Conservation (phyloP, 2,329 filamentous ascomycete species). For the Elsinoe batatas region DNA sequence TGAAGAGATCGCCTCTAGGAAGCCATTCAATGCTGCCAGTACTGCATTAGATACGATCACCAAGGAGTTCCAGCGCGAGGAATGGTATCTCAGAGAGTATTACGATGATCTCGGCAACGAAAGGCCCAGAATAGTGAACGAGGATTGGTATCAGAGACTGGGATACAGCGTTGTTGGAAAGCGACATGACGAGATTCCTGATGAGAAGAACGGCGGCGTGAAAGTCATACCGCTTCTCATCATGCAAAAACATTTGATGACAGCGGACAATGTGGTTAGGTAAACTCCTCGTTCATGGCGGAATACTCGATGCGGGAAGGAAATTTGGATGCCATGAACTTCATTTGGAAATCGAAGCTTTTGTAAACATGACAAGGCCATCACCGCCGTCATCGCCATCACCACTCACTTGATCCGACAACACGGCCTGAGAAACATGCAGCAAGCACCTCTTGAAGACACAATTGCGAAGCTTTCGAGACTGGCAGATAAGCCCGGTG, state of each 20-base stretch:
- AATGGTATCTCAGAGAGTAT: neutral
- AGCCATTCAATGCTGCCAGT: neutral
- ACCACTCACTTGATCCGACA: neutral
- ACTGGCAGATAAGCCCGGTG: conserved; percentile 66
- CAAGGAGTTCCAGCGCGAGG: conserved; percentile 3
- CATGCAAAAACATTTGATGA: neutral
- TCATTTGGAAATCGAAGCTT: neutral
- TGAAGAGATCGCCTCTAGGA: neutral
- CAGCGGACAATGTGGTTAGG: too few species aligned
- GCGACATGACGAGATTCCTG: neutral
- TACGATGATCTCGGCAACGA: neutral
- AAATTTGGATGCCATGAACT: too few species aligned
- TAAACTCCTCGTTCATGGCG: too few species aligned
- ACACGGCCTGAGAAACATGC: conserved; percentile 16
- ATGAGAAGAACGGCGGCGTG: neutral
- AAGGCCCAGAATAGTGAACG: neutral
- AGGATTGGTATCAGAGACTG: neutral
- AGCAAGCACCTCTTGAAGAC: conserved; percentile 39
- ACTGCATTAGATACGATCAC: conserved; percentile 4
- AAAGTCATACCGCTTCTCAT: neutral
- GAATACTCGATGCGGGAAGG: too few species aligned
- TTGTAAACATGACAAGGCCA: neutral
- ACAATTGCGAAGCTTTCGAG: conserved; percentile 56
- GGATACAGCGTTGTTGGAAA: neutral
- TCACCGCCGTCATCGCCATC: neutral